These are phyloP conservation scores for Exutisphaerella laricina DNA, from an alignment of 2,329 filamentous ascomycete genomes.

Conservation along the genomic window DNA sequence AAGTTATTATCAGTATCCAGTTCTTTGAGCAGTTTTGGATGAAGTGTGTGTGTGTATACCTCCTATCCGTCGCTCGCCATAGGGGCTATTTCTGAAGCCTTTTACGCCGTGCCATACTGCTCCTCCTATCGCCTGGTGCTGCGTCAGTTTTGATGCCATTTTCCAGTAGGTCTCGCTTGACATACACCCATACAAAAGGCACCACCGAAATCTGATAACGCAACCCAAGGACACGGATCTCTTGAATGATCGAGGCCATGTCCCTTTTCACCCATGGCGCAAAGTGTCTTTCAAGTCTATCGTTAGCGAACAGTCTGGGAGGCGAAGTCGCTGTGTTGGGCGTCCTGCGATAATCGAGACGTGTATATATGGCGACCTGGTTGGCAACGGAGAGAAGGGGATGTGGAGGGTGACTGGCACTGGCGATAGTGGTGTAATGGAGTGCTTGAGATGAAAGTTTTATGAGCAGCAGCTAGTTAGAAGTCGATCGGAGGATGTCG, in stretches of 20 bases:
- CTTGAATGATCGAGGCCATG: constrained; percentile 77
- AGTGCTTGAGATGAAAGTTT: no score
- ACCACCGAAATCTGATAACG: constrained; percentile 94
- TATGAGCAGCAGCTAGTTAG: no score
- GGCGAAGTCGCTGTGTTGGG: no score
- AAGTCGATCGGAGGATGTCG: no score
- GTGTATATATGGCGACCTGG: no score
- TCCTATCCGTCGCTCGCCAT: constrained; percentile 92
- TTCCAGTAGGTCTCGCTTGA: constrained; percentile 3
- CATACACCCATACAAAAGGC: constrained; percentile 94
- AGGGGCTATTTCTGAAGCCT: constrained; percentile 51
- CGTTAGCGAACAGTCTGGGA: no score
- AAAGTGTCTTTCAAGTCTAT: constrained; percentile 4
- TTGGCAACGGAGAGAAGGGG: no score
- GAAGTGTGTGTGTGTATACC: no score
- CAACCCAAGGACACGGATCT: constrained; percentile 95
- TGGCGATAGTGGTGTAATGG: no score
- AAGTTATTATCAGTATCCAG: neutral
- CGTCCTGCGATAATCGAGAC: no score
- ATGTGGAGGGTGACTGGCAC: no score
- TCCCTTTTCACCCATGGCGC: constrained; percentile 25
- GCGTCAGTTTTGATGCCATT: constrained; percentile 2
- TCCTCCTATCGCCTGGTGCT: constrained; percentile 31
- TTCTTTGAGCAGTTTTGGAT: no score
- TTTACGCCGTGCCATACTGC: constrained; percentile 97